phyloP scores from a whole-genome alignment of 164 flowering plant genomes.

The Tetracentron sinense region DNA sequence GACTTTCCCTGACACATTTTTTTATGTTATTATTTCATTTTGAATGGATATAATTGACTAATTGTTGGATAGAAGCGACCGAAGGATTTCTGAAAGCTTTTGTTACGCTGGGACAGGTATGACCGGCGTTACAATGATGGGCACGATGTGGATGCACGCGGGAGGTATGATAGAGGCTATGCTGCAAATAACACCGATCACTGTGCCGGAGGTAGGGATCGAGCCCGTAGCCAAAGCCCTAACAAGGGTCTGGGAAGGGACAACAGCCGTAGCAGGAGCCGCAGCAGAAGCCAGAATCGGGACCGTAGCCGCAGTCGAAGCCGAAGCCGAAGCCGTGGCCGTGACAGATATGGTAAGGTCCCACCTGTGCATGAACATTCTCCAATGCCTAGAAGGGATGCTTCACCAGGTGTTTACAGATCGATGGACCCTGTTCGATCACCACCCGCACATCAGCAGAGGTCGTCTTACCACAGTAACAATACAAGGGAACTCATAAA shows the following conservation, averaged over 20 bases:
- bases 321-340: conserved; percentile 34
- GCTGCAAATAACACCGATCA: conserved; percentile 2
- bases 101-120: conserved; percentile 22
- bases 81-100: too few relatives aligned
- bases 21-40: not conserved
- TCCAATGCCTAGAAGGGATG: conserved; percentile 15
- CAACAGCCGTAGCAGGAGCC: conserved; percentile 12
- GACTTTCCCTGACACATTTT: not conserved
- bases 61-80: too few relatives aligned
- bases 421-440: conserved; percentile 15
- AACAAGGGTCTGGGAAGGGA: conserved; percentile 20
- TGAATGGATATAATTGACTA: not conserved
- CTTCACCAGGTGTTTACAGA: conserved; percentile 8
- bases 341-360: conserved; percentile 22
- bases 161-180: conserved; percentile 17
- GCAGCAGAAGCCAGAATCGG: conserved; percentile 13
- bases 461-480: too few relatives aligned
- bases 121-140: conserved; percentile 26
- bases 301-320: conserved; percentile 16
- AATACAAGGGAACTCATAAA: too few relatives aligned
- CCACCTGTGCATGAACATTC: conserved; percentile 11
- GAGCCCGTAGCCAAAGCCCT: conserved; percentile 34
- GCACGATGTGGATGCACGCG: conserved; percentile 12
- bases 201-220: conserved; percentile 17
- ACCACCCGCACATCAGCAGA: conserved; percentile 11